Evolutionary conservation across 2,329 filamentous ascomycete genomes (phyloP).

Genomic region (Pyrenochaeta sp.): DNA sequence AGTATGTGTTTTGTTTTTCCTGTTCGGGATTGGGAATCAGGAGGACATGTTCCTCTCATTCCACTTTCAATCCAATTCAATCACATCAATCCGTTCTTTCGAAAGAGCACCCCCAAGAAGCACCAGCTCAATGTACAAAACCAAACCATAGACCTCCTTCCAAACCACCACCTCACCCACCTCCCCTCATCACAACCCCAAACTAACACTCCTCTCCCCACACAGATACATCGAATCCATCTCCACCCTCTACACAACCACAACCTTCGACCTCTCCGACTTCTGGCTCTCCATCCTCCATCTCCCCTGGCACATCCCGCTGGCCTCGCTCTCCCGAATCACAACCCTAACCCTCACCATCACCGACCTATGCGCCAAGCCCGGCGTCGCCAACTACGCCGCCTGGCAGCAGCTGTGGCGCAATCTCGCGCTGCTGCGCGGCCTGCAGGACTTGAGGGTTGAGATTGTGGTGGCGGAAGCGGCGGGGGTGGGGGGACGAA

Average conservation of each 20-base stretch:
- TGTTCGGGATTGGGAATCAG: too few species aligned
- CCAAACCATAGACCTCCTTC: neutral
- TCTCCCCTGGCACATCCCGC: slow-evolving; percentile 9
- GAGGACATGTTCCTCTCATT: too few species aligned
- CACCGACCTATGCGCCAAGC: neutral
- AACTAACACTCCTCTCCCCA: too few species aligned
- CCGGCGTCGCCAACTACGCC: neutral
- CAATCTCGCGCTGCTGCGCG: slow-evolving; percentile 4
- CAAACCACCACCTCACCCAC: neutral
- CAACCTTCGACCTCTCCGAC: slow-evolving; percentile 10
- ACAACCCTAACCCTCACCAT: neutral
- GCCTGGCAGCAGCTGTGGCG: slow-evolving; percentile 10
- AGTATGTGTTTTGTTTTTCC: too few species aligned
- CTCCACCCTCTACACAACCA: slow-evolving; percentile 4
- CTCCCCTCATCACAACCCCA: too few species aligned
- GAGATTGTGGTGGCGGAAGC: slow-evolving; percentile 1
- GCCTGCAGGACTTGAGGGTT: slow-evolving; percentile 5
- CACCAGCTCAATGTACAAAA: too few species aligned
- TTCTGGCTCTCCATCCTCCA: slow-evolving; percentile 4
- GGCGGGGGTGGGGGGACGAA: neutral
- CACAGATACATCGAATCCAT: slow-evolving; percentile 10
- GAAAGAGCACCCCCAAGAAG: too few species aligned
- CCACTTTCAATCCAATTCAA: too few species aligned
- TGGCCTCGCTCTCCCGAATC: slow-evolving; percentile 2
- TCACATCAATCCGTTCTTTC: too few species aligned